phyloP scores from a whole-genome alignment of 371 early-diverging fungal species.

The Syncephalastrum contaminatum region DNA sequence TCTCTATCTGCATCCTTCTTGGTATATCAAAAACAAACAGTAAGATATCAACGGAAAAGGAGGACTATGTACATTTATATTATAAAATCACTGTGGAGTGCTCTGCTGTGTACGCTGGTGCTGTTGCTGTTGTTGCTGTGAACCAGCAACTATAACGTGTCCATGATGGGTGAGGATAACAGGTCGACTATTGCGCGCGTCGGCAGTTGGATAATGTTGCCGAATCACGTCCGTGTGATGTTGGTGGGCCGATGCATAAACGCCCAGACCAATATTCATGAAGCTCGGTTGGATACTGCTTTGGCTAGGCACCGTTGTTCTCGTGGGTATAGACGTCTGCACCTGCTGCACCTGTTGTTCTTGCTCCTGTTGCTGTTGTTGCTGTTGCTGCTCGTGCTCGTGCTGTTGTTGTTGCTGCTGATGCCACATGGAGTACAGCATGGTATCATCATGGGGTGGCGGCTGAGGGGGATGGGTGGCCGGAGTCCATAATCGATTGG shows the following conservation, averaged over 20 bases:
- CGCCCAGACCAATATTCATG: slow-evolving; percentile 48
- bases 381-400: slow-evolving; percentile 5
- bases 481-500: neutral
- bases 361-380: slow-evolving; percentile 8
- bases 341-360: slow-evolving; percentile 2
- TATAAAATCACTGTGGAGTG: too few species aligned
- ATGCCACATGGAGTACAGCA: slow-evolving; percentile 25
- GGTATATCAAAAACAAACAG: too few species aligned
- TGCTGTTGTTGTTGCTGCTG: slow-evolving; percentile 16
- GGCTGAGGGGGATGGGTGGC: slow-evolving; percentile 5
- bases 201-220: slow-evolving; percentile 34
- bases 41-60: too few species aligned
- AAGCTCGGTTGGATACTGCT: slow-evolving; percentile 22
- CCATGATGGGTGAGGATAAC: slow-evolving; percentile 21
- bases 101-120: too few species aligned
- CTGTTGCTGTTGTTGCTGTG: neutral
- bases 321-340: slow-evolving; percentile 2
- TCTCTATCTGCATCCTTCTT: too few species aligned
- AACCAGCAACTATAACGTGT: slow-evolving; percentile 24
- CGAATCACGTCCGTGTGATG: slow-evolving; percentile 51
- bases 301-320: slow-evolving; percentile 2
- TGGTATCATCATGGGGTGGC: slow-evolving; percentile 12
- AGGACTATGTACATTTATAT: too few species aligned
- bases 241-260: slow-evolving; percentile 55
- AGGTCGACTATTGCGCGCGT: slow-evolving; percentile 20